Evolutionary conservation across 2,329 filamentous ascomycete genomes (phyloP).

Genomic region (Teratosphaeria nubilosa): DNA sequence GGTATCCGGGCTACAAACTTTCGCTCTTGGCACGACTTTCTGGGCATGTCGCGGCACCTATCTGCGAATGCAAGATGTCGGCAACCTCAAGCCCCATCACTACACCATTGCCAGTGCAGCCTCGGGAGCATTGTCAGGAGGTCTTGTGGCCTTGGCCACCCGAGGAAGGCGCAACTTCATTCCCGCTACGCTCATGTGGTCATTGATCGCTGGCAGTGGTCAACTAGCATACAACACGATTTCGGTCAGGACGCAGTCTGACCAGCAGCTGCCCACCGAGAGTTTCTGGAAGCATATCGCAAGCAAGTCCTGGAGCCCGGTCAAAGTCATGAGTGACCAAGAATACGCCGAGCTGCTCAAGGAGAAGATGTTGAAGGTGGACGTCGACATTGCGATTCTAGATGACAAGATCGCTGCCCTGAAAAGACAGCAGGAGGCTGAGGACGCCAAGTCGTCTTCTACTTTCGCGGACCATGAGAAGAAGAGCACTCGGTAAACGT

Average conservation of each 20-base stretch:
- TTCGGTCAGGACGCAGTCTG: conserved; percentile 27
- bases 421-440: conserved; percentile 16
- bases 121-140: conserved; percentile 58
- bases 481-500: neutral
- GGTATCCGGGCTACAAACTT: conserved; percentile 70
- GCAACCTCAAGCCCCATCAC: conserved; percentile 30
- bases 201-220: conserved; percentile 46
- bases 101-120: conserved; percentile 57
- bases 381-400: conserved; percentile 67
- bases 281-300: conserved; percentile 40
- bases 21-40: conserved; percentile 64
- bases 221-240: conserved; percentile 46
- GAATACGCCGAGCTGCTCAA: conserved; percentile 62
- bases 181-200: conserved; percentile 51
- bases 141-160: conserved; percentile 44
- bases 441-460: neutral
- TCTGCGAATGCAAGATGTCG: conserved; percentile 19
- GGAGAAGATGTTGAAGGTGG: conserved; percentile 60
- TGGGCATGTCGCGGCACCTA: conserved; percentile 49
- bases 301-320: conserved; percentile 59
- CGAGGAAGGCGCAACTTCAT: conserved; percentile 46
- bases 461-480: neutral
- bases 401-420: conserved; percentile 61
- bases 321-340: conserved; percentile 59
- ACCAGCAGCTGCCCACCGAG: conserved; percentile 27